Percentiles rank a stretch among this genome's conserved stretches.
Conservation (phyloP, 2,329 filamentous ascomycete species). For the Pseudogymnoascus sp. region DNA sequence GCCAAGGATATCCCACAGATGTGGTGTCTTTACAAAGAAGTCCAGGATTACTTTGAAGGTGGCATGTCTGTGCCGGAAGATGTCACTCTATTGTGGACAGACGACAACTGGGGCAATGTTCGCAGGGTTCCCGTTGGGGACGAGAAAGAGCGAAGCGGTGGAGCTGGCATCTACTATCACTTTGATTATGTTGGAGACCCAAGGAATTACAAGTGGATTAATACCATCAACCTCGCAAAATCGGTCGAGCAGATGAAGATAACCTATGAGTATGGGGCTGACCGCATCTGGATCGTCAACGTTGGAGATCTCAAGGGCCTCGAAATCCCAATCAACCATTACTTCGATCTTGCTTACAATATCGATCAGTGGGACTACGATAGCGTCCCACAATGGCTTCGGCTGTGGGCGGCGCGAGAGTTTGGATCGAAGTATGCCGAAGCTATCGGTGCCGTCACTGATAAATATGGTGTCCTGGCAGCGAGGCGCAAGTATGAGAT, state of each 20-base stretch:
- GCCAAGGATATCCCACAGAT: slow-evolving; percentile 50
- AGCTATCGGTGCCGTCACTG: slow-evolving; percentile 42
- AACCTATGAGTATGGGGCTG: slow-evolving; percentile 45
- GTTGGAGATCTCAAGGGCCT: slow-evolving; percentile 53
- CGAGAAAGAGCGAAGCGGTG: slow-evolving; percentile 48
- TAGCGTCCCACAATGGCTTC: slow-evolving; percentile 47
- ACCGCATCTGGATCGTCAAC: slow-evolving; percentile 53
- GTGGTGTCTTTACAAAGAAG: slow-evolving; percentile 68
- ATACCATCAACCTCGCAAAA: slow-evolving; percentile 57
- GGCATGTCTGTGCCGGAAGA: slow-evolving; percentile 56
- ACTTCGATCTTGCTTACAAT: slow-evolving; percentile 60
- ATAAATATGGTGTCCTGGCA: slow-evolving; percentile 48
- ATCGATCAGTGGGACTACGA: slow-evolving; percentile 46
- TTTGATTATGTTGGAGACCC: slow-evolving; percentile 42
- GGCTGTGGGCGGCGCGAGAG: slow-evolving; percentile 47
- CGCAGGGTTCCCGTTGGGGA: slow-evolving; percentile 49
- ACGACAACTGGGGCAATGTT: slow-evolving; percentile 61
- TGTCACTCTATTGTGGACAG: slow-evolving; percentile 59
- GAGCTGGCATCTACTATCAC: slow-evolving; percentile 57
- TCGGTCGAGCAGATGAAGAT: slow-evolving; percentile 58
- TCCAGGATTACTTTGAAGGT: slow-evolving; percentile 57
- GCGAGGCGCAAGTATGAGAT: slow-evolving; percentile 54
- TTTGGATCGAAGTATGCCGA: slow-evolving; percentile 42
- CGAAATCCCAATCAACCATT: slow-evolving; percentile 59
- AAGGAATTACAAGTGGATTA: slow-evolving; percentile 50